phyloP scores from a whole-genome alignment of 2,329 filamentous ascomycete genomes.

The Hypoxylon rubiginosum region DNA sequence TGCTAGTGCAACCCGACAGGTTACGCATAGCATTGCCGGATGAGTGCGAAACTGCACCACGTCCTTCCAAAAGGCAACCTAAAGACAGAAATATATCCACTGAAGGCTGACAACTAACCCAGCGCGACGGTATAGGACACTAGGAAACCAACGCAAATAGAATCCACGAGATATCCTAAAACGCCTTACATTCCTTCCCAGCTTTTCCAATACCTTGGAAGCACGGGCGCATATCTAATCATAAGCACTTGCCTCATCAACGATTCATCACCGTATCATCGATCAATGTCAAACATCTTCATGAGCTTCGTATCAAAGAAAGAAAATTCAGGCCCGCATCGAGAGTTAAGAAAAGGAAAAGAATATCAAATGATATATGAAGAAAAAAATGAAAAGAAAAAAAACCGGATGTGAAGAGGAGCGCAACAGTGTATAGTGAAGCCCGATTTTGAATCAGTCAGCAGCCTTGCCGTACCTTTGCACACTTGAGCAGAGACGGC shows the following conservation, averaged over 20 bases:
- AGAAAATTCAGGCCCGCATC: neutral
- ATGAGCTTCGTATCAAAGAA: neutral
- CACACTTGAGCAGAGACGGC: neutral
- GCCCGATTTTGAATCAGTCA: neutral
- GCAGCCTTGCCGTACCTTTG: neutral
- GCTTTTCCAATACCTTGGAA: neutral
- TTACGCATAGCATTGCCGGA: neutral
- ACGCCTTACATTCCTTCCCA: neutral
- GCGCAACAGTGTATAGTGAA: neutral
- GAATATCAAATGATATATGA: neutral
- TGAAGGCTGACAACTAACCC: neutral
- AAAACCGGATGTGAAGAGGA: too few relatives aligned
- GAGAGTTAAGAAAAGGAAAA: neutral
- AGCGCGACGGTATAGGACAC: neutral
- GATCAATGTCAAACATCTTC: neutral
- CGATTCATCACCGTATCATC: neutral
- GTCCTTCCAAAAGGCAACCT: neutral
- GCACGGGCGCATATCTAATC: neutral
- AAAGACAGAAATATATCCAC: neutral
- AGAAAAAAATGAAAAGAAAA: too few relatives aligned
- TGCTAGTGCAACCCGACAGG: too few relatives aligned
- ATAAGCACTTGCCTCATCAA: constrained; percentile 1
- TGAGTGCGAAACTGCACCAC: neutral
- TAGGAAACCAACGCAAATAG: neutral
- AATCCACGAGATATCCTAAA: constrained; percentile 1